Conservation (phyloP, 352 stramenopile species). For the Globisporangium barbulae region DNA sequence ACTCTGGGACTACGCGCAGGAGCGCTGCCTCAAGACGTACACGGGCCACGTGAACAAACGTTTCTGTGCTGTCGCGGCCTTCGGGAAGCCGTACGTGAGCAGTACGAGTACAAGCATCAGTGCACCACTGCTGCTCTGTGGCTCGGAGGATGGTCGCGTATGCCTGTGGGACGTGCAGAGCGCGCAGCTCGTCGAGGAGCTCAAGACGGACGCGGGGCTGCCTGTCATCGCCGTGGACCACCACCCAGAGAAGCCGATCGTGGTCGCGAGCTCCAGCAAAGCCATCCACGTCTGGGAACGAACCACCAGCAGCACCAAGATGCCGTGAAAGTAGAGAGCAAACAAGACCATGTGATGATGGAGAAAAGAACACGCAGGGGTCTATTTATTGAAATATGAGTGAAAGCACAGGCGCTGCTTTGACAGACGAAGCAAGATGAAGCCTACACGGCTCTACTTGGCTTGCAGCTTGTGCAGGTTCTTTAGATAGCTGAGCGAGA, state of each 20-base stretch:
- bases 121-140: slow-evolving; percentile 74
- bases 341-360: not conserved
- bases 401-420: not conserved
- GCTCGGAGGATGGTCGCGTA: slow-evolving; percentile 91
- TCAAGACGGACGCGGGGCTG: slow-evolving; percentile 39
- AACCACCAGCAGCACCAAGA: slow-evolving; percentile 21
- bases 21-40: slow-evolving; percentile 66
- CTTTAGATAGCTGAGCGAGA: slow-evolving; percentile 83
- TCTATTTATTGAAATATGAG: slow-evolving; percentile 51
- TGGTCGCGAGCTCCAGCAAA: slow-evolving; percentile 83
- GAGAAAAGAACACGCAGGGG: slow-evolving; percentile 7
- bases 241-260: slow-evolving; percentile 53
- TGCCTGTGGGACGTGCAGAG: slow-evolving; percentile 92
- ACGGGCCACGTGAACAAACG: slow-evolving; percentile 72
- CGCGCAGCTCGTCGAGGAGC: slow-evolving; percentile 41
- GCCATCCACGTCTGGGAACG: slow-evolving; percentile 51
- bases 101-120: not conserved
- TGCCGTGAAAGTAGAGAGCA: not conserved
- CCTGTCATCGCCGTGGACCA: slow-evolving; percentile 87
- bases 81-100: slow-evolving; percentile 22
- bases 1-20: slow-evolving; percentile 86
- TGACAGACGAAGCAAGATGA: not conserved
- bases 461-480: slow-evolving; percentile 56
- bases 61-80: slow-evolving; percentile 87
- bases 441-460: slow-evolving; percentile 2